Evolutionary conservation across 2,329 filamentous ascomycete genomes (phyloP).

Genomic region (Rutstroemia sp.): DNA sequence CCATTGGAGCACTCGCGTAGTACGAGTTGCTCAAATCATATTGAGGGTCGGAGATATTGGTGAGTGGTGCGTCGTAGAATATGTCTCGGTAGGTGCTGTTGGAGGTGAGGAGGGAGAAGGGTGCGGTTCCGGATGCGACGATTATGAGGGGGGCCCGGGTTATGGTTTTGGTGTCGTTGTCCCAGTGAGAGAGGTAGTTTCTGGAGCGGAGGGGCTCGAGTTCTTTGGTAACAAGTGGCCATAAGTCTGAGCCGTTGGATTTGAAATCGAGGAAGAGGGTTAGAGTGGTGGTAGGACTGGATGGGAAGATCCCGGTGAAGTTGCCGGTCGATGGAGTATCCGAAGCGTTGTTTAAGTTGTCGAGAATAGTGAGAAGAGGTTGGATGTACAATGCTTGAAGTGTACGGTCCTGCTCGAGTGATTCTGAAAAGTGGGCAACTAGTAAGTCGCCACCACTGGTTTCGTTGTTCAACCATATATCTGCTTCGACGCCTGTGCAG

Average conservation of each 20-base stretch:
- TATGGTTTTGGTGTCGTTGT: constrained; percentile 32
- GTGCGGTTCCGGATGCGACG: constrained; percentile 41
- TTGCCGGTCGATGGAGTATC: not conserved
- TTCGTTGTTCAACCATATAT: constrained; percentile 51
- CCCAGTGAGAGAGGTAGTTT: constrained; percentile 34
- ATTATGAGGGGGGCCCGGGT: constrained; percentile 37
- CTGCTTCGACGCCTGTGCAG: constrained; percentile 50
- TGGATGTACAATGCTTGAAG: constrained; percentile 51
- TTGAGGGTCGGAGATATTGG: constrained; percentile 9
- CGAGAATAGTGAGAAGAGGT: constrained; percentile 48
- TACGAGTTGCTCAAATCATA: constrained; percentile 25
- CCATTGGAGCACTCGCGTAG: constrained; percentile 22
- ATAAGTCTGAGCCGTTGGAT: constrained; percentile 32
- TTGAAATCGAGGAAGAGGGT: constrained; percentile 47
- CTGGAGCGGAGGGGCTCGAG: constrained; percentile 31
- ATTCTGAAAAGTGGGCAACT: constrained; percentile 47
- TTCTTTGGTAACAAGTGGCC: constrained; percentile 33
- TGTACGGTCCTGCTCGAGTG: constrained; percentile 45
- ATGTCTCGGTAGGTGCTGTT: constrained; percentile 35
- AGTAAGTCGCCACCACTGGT: constrained; percentile 35
- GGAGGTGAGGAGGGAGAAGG: constrained; percentile 29
- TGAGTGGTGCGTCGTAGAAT: constrained; percentile 40
- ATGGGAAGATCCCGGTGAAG: constrained; percentile 18
- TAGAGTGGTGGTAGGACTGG: constrained; percentile 12
- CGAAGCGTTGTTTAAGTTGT: constrained; percentile 37